These are phyloP conservation scores for Castanea crenata DNA, from an alignment of 306 rosid genomes.

Conservation along the genomic window DNA sequence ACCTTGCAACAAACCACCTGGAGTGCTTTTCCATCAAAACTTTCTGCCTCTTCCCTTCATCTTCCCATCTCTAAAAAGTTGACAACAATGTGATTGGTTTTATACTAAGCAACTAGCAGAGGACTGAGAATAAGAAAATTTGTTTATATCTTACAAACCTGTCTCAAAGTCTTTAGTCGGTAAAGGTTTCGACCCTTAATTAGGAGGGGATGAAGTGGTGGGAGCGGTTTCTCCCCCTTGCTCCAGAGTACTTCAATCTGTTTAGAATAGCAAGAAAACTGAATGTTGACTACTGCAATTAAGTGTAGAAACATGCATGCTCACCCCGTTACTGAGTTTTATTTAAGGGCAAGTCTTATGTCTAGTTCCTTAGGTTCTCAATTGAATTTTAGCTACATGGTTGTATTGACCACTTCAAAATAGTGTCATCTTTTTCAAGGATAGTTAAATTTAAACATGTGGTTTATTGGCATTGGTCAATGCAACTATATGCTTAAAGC, in stretches of 20 bases:
- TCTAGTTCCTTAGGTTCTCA: too few species aligned
- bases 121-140: conserved; percentile 15
- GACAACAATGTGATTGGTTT: conserved; percentile 6
- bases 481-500: too few species aligned
- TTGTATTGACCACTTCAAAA: too few species aligned
- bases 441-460: too few species aligned
- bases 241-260: conserved; percentile 98
- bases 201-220: conserved; percentile 76
- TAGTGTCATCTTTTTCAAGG: too few species aligned
- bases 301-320: conserved; percentile 3
- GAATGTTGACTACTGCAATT: conserved; percentile 9
- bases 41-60: conserved; percentile 65
- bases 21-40: conserved; percentile 73
- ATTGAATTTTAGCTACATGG: too few species aligned
- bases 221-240: conserved; percentile 82
- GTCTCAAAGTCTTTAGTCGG: conserved; percentile 80
- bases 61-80: conserved; percentile 66
- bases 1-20: conserved; percentile 75
- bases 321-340: not conserved
- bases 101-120: conserved; percentile 6
- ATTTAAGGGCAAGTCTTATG: not conserved
- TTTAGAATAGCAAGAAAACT: conserved; percentile 14
- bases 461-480: too few species aligned
- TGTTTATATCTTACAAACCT: conserved; percentile 41
- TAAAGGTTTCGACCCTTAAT: conserved; percentile 93